Conservation (phyloP, 2,329 filamentous ascomycete genomes). For the Macrophomina tecta region DNA sequence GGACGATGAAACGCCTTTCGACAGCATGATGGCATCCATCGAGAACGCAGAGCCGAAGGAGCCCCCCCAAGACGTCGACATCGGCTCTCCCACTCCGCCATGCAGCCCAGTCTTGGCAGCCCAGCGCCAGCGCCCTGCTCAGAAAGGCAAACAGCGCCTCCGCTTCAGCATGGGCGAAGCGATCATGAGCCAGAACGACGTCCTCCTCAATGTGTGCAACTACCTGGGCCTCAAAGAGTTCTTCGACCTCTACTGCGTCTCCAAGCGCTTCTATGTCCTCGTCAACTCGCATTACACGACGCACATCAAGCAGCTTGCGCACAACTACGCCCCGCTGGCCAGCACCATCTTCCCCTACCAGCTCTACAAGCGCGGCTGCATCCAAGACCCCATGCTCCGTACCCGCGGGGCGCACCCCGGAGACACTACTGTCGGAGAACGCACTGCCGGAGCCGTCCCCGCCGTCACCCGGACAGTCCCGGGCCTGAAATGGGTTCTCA, state of each 20-base stretch:
- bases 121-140: neutral
- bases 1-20: neutral
- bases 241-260: conserved; percentile 44
- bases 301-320: conserved; percentile 61
- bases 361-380: conserved; percentile 63
- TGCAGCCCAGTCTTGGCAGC: neutral
- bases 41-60: neutral
- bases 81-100: neutral
- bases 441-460: conserved; percentile 25
- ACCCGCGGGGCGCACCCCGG: conserved; percentile 37
- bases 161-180: conserved; percentile 44
- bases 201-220: conserved; percentile 44
- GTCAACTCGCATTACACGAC: conserved; percentile 59
- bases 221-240: conserved; percentile 36
- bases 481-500: conserved; percentile 69
- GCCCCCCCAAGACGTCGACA: neutral
- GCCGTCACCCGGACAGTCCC: conserved; percentile 60
- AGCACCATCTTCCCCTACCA: conserved; percentile 65
- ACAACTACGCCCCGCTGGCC: conserved; percentile 61
- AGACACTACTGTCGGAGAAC: neutral
- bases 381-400: conserved; percentile 64
- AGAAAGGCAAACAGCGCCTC: neutral
- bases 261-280: conserved; percentile 48
- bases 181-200: conserved; percentile 42
- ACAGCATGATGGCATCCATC: conserved; percentile 6